Evolutionary conservation across 192 early-diverging fungal species (phyloP).

Genomic region (Umbelopsis ramanniana): DNA sequence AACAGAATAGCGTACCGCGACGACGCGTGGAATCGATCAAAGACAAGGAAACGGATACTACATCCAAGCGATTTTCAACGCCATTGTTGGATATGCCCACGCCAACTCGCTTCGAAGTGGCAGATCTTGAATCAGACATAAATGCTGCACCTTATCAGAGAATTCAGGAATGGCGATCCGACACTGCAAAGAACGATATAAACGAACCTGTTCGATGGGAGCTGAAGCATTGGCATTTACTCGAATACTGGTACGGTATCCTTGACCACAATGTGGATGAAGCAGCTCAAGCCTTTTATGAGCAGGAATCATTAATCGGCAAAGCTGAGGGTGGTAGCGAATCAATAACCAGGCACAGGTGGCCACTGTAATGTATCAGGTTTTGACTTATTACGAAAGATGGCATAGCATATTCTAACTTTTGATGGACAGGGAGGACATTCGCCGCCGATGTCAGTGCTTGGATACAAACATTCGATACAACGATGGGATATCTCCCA

Average conservation of each 20-base stretch:
- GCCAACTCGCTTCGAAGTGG: not conserved
- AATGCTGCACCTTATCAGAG: not conserved
- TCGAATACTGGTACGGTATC: conserved; percentile 9
- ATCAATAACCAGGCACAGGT: not conserved
- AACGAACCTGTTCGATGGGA: not conserved
- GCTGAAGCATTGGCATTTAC: conserved; percentile 3
- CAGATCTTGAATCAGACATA: conserved; percentile 2
- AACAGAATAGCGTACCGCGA: not conserved
- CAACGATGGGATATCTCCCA: conserved; percentile 10
- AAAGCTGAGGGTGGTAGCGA: not conserved
- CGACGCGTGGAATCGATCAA: not conserved
- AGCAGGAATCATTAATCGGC: not conserved
- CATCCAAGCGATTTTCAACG: not conserved
- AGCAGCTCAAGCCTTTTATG: not conserved
- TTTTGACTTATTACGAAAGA: too few relatives aligned
- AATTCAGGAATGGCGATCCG: not conserved
- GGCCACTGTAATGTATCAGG: conserved; percentile 11
- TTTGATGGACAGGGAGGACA: not conserved
- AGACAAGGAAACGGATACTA: not conserved
- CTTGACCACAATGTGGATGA: not conserved
- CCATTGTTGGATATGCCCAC: conserved; percentile 14
- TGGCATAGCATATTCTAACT: not conserved
- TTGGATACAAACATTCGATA: conserved; percentile 11
- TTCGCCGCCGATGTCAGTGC: conserved; percentile 4
- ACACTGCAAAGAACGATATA: not conserved